Base-by-base conservation (phyloP, 164 flowering plant species). In the Macadamia integrifolia region DNA sequence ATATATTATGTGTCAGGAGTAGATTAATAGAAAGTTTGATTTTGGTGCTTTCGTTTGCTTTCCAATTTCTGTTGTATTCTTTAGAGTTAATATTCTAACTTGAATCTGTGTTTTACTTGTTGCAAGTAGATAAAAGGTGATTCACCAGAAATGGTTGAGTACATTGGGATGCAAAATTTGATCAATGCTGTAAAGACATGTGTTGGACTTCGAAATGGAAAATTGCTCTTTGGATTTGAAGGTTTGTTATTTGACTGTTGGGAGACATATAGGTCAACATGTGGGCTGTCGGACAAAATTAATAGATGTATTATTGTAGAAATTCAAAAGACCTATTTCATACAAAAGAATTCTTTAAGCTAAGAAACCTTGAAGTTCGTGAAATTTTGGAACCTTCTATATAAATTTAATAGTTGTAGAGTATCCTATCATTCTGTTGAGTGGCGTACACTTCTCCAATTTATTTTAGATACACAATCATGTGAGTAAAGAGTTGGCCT, bases 111-210 rank as follows among this genome's bases (percentile, higher is more conserved):
- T 58, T 74, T 78, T 56, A 71, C 66, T 78, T 66, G 40, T 59
- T 72, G 61, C 55, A 70, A 66, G 31, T 79, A 93, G 98, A 87
- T 93, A 72, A 93, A 93, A 84, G 98, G 98, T 32, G 96, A 82
- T 81, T 89, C 98, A 43, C 98, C 98, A 65, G 96, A 91, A 81
- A 81, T 79, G 87, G 96, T 94, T 67, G 98, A 94, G 84, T 94
- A 82, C 73, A 70, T 81, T 70, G 97, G 98, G 30, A 87, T 94
- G 88, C 78, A 71, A 69, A 94, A 88, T 82, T 79, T 94, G 81
- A 80, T 91, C 62, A 87, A 85, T 76, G 92, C 92, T 53, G 84
- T 90, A n/a, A 86, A 87, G 75, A 82, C 18, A 61, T 74, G 82
- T 75, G 86, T 91, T 68, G 98, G 93, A 64, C 82, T 82, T 69